phyloP scores from a whole-genome alignment of 192 early-diverging fungal species.

The Ambispora gerdemannii region DNA sequence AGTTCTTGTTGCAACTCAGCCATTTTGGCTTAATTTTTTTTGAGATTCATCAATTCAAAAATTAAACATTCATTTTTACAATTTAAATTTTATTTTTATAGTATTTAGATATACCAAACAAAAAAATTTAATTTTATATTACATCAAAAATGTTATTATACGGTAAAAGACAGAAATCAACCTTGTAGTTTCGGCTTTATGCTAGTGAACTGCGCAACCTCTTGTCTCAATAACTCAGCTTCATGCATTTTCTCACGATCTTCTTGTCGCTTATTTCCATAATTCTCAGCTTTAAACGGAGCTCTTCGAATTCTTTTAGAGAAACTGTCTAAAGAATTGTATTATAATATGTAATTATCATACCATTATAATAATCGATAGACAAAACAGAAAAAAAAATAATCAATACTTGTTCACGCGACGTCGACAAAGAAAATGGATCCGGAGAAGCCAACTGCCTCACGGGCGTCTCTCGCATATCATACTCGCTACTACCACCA shows the following conservation, averaged over 20 bases:
- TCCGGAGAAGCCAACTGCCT: slow-evolving; percentile 11
- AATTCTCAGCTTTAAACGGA: slow-evolving; percentile 70
- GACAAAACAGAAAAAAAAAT: too few relatives aligned
- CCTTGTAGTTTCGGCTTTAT: slow-evolving; percentile 65
- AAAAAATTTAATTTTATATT: too few relatives aligned
- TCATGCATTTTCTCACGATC: slow-evolving; percentile 73
- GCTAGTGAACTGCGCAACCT: slow-evolving; percentile 67
- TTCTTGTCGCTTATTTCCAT: slow-evolving; percentile 79
- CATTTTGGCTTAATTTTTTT: slow-evolving; percentile 68
- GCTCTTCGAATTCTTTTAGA: slow-evolving; percentile 74
- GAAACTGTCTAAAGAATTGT: too few relatives aligned
- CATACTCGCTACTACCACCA: too few relatives aligned
- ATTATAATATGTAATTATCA: too few relatives aligned
- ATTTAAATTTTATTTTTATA: too few relatives aligned
- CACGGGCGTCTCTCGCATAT: slow-evolving; percentile 26
- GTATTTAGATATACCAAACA: too few relatives aligned
- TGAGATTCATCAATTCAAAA: too few relatives aligned
- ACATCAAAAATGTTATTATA: too few relatives aligned
- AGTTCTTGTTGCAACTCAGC: slow-evolving; percentile 70
- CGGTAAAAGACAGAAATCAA: too few relatives aligned
- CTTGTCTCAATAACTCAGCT: slow-evolving; percentile 65
- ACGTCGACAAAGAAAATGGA: slow-evolving; percentile 27
- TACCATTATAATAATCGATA: too few relatives aligned
- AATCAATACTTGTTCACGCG: slow-evolving; percentile 26
- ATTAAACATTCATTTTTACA: too few relatives aligned